Conservation (phyloP, 345 rosid genomes). For the Citrus inodora region DNA sequence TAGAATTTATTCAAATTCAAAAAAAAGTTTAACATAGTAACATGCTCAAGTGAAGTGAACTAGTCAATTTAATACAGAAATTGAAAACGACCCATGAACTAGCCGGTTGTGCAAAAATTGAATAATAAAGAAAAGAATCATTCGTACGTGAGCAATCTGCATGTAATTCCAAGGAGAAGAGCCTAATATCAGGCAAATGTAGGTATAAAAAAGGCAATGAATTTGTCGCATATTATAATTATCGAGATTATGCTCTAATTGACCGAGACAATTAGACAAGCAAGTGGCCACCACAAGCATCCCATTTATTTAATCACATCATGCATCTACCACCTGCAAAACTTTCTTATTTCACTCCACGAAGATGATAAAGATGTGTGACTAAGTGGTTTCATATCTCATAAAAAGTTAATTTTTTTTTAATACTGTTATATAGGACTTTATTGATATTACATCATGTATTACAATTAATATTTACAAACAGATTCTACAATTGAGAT, state of each 20-base stretch:
- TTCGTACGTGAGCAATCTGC: neutral
- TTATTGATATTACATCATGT: no score
- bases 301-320: no score
- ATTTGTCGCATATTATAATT: neutral
- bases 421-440: rapidly evolving
- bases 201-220: neutral
- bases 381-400: neutral
- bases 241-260: neutral
- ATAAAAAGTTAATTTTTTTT: no score
- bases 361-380: neutral
- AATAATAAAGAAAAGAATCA: no score
- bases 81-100: no score
- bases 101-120: no score
- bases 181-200: neutral
- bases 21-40: no score
- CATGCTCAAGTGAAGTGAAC: no score
- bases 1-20: no score
- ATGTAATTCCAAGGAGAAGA: neutral
- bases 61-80: no score
- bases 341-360: neutral
- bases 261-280: neutral
- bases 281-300: neutral
- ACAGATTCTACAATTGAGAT: no score
- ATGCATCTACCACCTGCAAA: neutral
- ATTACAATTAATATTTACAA: no score